A percentile compares a stretch with the other conserved stretches of the same genome.
phyloP scores from a whole-genome alignment of 495 filamentous ascomycete genomes.

The Pyrenula massariospora region DNA sequence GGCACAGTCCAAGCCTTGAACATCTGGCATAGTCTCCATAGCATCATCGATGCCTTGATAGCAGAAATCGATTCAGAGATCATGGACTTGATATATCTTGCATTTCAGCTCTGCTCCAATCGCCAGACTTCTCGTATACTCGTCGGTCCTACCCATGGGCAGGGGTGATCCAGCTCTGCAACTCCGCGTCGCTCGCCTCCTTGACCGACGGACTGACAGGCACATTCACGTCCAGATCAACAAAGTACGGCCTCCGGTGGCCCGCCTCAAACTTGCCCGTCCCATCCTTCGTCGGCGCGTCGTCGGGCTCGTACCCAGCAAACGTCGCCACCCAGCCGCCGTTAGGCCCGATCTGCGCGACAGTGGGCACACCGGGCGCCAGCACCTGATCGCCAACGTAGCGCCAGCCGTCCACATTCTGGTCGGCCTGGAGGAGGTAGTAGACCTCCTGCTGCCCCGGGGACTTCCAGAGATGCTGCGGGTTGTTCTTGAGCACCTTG shows the following conservation, averaged over 20 bases:
- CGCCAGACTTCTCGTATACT: too few species aligned
- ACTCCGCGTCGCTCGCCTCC: neutral
- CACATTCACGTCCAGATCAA: neutral
- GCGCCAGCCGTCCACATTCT: neutral
- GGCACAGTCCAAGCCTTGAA: too few species aligned
- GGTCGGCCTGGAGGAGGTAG: neutral
- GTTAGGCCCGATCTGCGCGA: neutral
- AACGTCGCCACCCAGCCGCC: neutral
- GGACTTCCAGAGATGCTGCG: neutral
- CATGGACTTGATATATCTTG: too few species aligned
- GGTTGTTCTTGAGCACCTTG: neutral
- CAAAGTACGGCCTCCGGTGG: neutral
- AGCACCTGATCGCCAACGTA: neutral
- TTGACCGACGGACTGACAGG: neutral
- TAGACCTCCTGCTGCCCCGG: neutral
- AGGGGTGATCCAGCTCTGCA: neutral
- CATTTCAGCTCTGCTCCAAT: too few species aligned
- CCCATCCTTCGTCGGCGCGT: neutral
- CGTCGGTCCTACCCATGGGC: neutral
- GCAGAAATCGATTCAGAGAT: too few species aligned
- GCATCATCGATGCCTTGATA: too few species aligned
- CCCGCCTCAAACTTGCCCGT: neutral
- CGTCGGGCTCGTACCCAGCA: neutral
- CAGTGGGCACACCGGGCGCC: neutral
- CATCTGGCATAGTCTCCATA: too few species aligned